These are phyloP conservation scores for Hypoxylon intermedium DNA, from an alignment of 495 filamentous ascomycete species.

Conservation along the genomic window DNA sequence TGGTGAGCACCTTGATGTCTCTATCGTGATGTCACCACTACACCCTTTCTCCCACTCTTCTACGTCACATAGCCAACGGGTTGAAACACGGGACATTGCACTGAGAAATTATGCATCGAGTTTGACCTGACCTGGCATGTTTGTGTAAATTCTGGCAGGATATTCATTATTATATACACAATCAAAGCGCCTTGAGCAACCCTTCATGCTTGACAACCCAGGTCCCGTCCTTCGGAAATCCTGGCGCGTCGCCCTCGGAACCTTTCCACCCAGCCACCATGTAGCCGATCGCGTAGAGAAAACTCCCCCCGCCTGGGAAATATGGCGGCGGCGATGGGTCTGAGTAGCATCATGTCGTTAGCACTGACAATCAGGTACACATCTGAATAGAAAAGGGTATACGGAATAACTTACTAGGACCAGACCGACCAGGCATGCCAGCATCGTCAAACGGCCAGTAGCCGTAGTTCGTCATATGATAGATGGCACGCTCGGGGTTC, in stretches of 20 bases:
- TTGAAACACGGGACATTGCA: no score
- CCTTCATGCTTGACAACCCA: slow-evolving; percentile 28
- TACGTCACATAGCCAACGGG: slow-evolving; percentile 17
- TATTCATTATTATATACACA: not conserved
- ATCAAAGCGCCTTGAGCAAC: slow-evolving; percentile 27
- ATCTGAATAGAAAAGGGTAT: not conserved
- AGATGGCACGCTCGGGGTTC: slow-evolving; percentile 43
- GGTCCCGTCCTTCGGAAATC: slow-evolving; percentile 30
- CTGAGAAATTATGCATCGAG: no score
- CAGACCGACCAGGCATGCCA: slow-evolving; percentile 49
- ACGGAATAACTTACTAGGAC: slow-evolving; percentile 10
- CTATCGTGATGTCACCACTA: slow-evolving; percentile 39
- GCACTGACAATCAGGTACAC: not conserved
- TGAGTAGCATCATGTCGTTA: slow-evolving; percentile 8
- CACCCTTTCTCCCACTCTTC: slow-evolving; percentile 14
- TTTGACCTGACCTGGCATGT: no score
- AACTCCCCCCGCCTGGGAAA: slow-evolving; percentile 31
- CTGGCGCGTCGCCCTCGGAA: slow-evolving; percentile 29
- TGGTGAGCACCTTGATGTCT: slow-evolving; percentile 29
- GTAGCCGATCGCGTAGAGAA: slow-evolving; percentile 33
- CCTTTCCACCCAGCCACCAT: slow-evolving; percentile 22
- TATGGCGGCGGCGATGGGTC: slow-evolving; percentile 30
- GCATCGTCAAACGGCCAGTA: slow-evolving; percentile 50
- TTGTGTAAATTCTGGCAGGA: no score
- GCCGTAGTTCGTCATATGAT: slow-evolving; percentile 43